Conservation (phyloP, 139 green algal species). For the Diplosphaera chodatii region DNA sequence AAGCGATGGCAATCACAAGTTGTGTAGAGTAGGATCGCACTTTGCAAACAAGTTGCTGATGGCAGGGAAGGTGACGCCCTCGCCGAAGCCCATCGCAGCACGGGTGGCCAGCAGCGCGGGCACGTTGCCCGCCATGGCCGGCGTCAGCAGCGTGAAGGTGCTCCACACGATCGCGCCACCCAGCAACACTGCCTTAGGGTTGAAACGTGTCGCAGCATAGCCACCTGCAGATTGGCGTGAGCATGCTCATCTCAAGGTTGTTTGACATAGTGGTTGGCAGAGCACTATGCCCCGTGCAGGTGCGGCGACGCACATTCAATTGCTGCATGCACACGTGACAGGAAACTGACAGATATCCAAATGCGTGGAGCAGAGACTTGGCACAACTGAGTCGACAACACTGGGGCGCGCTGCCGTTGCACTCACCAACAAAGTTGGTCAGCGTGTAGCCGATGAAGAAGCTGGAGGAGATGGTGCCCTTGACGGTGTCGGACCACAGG, state of each 20-base stretch:
- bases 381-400: background rate
- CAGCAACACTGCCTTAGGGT: conserved; percentile 53
- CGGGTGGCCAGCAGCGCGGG: conserved; percentile 19
- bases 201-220: conserved; percentile 37
- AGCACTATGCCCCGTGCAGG: no score
- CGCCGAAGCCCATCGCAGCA: conserved; percentile 63
- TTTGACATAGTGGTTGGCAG: no score
- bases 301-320: no score
- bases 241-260: no score
- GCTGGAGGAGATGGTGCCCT: conserved; percentile 4
- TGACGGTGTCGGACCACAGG: conserved; percentile 38
- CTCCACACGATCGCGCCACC: conserved; percentile 65
- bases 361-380: no score
- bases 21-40: no score
- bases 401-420: no score
- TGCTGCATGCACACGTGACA: no score
- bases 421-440: conserved; percentile 43
- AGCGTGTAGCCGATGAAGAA: conserved; percentile 53
- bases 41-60: conserved; percentile 55
- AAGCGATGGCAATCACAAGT: no score
- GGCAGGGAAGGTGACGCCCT: conserved; percentile 76
- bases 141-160: conserved; percentile 71
- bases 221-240: conserved; percentile 20
- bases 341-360: no score
- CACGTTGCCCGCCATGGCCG: conserved; percentile 23